phyloP scores from a whole-genome alignment of 1,284 basidiomycete genomes.

The Apiotrichum sp. region DNA sequence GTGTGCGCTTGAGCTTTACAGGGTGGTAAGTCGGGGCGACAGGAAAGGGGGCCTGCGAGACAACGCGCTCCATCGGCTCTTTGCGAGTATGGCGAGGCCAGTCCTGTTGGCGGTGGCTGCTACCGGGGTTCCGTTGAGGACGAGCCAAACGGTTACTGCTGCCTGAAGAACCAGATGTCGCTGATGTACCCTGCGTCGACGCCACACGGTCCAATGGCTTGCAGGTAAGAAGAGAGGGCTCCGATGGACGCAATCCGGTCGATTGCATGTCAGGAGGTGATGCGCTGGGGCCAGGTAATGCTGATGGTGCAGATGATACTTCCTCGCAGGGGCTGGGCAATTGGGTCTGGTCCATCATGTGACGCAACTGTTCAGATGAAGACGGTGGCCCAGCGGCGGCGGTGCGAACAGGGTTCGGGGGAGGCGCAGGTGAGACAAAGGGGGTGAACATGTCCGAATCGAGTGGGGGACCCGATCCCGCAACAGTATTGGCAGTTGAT shows the following conservation, averaged over 20 bases:
- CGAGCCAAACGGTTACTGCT: background rate
- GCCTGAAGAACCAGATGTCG: background rate
- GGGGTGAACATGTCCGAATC: slow-evolving; percentile 17
- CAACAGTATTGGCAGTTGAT: background rate
- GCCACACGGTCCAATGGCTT: slow-evolving; percentile 17
- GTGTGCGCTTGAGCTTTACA: slow-evolving; percentile 13
- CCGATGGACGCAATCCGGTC: background rate
- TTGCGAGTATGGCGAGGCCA: slow-evolving; percentile 10
- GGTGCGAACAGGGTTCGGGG: background rate
- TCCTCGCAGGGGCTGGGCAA: background rate
- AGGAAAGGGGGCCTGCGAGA: slow-evolving; percentile 8
- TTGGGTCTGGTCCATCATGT: slow-evolving; percentile 7
- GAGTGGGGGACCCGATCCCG: background rate
- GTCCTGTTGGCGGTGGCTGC: background rate
- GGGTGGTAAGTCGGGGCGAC: background rate
- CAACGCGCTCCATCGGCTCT: slow-evolving; percentile 17
- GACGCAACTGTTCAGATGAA: slow-evolving; percentile 11
- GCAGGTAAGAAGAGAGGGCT: slow-evolving; percentile 9
- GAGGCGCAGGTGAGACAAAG: slow-evolving; percentile 15
- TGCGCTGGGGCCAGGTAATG: background rate
- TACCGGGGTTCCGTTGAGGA: background rate
- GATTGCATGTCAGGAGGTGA: no score
- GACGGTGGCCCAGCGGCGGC: background rate
- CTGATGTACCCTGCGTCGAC: background rate
- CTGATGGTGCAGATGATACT: background rate